These are phyloP conservation scores for Aspergillus baeticus DNA, from an alignment of 495 filamentous ascomycete genomes.

Conservation along the genomic window DNA sequence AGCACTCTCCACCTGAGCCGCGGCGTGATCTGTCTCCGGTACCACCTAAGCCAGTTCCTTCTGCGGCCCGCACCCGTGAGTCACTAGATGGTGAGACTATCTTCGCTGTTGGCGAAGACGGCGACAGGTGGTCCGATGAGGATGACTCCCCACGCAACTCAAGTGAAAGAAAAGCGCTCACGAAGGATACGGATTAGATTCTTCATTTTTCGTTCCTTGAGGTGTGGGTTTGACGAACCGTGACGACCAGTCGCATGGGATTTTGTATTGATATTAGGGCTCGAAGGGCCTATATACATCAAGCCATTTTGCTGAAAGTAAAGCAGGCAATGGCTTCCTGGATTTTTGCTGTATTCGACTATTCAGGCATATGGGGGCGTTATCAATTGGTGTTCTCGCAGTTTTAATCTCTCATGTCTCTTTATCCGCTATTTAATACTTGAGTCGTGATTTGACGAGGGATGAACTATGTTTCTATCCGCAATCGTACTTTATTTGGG, in stretches of 20 bases:
- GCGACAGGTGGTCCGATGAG: constrained; percentile 68
- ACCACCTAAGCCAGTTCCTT: constrained; percentile 51
- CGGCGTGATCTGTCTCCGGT: constrained; percentile 48
- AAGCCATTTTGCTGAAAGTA: constrained; percentile 5
- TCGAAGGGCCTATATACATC: not conserved
- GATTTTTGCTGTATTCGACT: constrained; percentile 10
- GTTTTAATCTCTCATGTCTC: constrained; percentile 8
- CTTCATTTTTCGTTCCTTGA: not conserved
- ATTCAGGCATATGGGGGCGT: constrained; percentile 25
- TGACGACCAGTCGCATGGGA: not conserved
- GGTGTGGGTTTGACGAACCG: not conserved
- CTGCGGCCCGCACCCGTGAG: constrained; percentile 51
- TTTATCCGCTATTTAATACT: constrained; percentile 5
- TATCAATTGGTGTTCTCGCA: constrained; percentile 9
- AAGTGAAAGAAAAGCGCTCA: constrained; percentile 62
- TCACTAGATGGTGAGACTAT: constrained; percentile 91
- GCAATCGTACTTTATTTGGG: constrained; percentile 10
- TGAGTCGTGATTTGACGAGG: constrained; percentile 8
- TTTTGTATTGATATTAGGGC: constrained; percentile 11
- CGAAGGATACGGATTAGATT: constrained; percentile 31
- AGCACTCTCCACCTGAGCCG: constrained; percentile 26
- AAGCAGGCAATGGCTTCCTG: constrained; percentile 11
- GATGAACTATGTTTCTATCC: constrained; percentile 10
- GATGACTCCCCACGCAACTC: constrained; percentile 57
- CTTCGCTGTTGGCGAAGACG: constrained; percentile 86